These are phyloP conservation scores for Pholiota conissans DNA, from an alignment of 768 basidiomycete genomes.

Conservation along the genomic window DNA sequence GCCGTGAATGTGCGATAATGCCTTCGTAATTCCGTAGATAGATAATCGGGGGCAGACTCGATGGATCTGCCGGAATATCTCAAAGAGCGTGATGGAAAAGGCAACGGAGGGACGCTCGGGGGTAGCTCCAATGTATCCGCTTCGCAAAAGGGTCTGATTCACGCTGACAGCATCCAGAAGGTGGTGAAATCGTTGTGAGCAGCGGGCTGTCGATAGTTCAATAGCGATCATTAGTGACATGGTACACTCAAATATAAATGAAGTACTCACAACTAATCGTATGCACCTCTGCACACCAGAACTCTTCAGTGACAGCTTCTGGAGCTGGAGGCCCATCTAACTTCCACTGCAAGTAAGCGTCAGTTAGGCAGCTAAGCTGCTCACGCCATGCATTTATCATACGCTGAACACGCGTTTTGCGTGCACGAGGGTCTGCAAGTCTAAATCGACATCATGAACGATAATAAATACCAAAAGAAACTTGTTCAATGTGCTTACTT, in stretches of 20 bases:
- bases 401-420: background rate
- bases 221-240: no score
- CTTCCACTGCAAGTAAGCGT: background rate
- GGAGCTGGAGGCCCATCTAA: background rate
- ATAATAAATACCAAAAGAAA: background rate
- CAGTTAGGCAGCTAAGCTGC: background rate
- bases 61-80: background rate
- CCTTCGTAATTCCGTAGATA: background rate
- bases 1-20: background rate
- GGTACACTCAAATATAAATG: background rate
- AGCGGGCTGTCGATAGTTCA: background rate
- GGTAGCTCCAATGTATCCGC: background rate
- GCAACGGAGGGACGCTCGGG: background rate
- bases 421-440: background rate
- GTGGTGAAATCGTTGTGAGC: background rate
- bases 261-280: background rate
- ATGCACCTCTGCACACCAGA: background rate
- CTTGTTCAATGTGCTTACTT: background rate
- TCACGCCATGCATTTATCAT: background rate
- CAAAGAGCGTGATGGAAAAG: background rate
- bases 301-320: background rate
- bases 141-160: background rate
- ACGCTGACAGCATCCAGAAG: background rate
- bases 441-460: background rate
- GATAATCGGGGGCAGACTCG: constrained; percentile 1